Conservation (phyloP, 2,329 filamentous ascomycete species). For the Colletotrichum tabaci region DNA sequence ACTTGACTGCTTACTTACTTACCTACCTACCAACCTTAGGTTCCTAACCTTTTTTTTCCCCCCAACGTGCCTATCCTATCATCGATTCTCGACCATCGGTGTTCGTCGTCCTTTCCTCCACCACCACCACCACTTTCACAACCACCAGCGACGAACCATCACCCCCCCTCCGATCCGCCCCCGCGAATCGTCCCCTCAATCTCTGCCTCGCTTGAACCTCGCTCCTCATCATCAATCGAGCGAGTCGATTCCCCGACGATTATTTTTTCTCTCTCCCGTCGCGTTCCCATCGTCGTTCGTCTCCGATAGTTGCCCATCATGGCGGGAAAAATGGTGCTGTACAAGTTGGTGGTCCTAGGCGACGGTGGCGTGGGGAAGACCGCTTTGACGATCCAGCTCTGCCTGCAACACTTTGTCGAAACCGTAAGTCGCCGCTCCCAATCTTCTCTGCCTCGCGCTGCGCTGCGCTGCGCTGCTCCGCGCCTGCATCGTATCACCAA, state of each 20-base stretch:
- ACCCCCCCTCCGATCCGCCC: constrained; percentile 39
- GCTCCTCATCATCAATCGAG: constrained; percentile 35
- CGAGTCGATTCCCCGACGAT: constrained; percentile 18
- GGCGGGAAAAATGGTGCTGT: constrained; percentile 95
- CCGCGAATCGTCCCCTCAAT: constrained; percentile 36
- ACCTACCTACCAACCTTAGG: constrained; percentile 29
- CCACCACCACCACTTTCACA: constrained; percentile 41
- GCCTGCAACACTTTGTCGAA: constrained; percentile 98
- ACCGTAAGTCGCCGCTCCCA: constrained; percentile 70
- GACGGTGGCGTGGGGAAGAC: constrained; percentile 97
- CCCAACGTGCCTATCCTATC: constrained; percentile 34
- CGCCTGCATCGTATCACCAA: constrained; percentile 9
- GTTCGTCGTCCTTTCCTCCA: constrained; percentile 43
- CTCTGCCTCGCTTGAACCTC: constrained; percentile 23
- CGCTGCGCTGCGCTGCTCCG: background rate
- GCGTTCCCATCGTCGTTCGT: constrained; percentile 43
- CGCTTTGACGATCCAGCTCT: constrained; percentile 95
- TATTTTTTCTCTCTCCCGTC: background rate
- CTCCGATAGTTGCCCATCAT: constrained; percentile 63
- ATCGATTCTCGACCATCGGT: constrained; percentile 30
- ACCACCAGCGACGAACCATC: constrained; percentile 44
- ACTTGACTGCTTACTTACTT: constrained; percentile 19
- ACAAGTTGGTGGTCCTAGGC: constrained; percentile 95
- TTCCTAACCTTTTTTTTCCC: constrained; percentile 31
- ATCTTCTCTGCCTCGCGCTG: background rate